A percentile compares a stretch with the other conserved stretches of the same genome.
Conservation (phyloP, 2,329 filamentous ascomycete species). For the Gnomoniopsis sp. region DNA sequence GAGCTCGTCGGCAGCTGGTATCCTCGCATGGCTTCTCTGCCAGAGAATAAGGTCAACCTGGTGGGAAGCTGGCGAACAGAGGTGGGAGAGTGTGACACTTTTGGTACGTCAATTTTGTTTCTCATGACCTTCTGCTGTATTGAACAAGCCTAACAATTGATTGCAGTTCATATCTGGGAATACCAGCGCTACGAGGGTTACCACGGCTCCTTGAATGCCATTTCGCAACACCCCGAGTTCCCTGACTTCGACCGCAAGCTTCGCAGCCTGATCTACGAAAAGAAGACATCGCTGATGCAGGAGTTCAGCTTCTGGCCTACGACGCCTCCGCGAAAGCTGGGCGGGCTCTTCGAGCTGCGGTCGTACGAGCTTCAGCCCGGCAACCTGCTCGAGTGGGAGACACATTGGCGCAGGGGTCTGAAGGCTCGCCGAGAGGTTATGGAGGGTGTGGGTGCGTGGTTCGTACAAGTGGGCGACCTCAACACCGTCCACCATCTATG, state of each 20-base stretch:
- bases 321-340: constrained; percentile 81
- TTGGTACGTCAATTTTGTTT: constrained; percentile 57
- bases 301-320: constrained; percentile 99
- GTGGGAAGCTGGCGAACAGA: constrained; percentile 98
- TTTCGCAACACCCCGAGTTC: constrained; percentile 80
- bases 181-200: constrained; percentile 97
- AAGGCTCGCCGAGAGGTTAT: constrained; percentile 92
- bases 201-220: constrained; percentile 84
- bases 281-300: constrained; percentile 92
- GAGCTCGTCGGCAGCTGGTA: constrained; percentile 89
- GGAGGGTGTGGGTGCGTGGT: constrained; percentile 98
- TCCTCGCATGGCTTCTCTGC: constrained; percentile 76
- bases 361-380: constrained; percentile 96
- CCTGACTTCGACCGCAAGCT: constrained; percentile 80
- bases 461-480: constrained; percentile 94
- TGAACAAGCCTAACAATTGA: constrained; percentile 8
- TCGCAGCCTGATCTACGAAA: constrained; percentile 77
- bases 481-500: constrained; percentile 98
- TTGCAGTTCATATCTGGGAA: constrained; percentile 95
- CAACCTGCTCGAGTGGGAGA: constrained; percentile 97
- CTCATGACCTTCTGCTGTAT: not conserved
- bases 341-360: constrained; percentile 90
- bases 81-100: constrained; percentile 95
- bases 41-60: constrained; percentile 90
- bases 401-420: constrained; percentile 90